Percentiles rank a stretch among this genome's conserved stretches.
These are phyloP conservation scores for Annulohypoxylon truncatum DNA, from an alignment of 2,329 filamentous ascomycete species.

Conservation along the genomic window DNA sequence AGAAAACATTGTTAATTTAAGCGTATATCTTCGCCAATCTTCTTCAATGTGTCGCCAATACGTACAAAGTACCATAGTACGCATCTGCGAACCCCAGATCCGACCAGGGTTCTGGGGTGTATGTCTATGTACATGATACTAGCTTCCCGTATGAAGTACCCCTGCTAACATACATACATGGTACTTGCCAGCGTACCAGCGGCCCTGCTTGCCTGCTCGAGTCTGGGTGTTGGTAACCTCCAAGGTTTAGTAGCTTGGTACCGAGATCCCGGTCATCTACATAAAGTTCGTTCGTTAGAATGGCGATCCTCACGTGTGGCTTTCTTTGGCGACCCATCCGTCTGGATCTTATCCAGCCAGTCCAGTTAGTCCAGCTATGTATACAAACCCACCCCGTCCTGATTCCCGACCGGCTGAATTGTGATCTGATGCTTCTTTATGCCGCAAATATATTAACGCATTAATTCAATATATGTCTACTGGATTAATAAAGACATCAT, in stretches of 20 bases:
- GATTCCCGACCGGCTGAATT: conserved; percentile 25
- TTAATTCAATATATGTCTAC: neutral
- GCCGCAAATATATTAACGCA: conserved; percentile 9
- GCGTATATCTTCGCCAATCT: neutral
- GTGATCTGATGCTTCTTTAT: conserved; percentile 9
- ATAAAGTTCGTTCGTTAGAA: conserved; percentile 29
- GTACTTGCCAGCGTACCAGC: neutral
- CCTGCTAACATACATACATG: neutral
- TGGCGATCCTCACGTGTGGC: conserved; percentile 38
- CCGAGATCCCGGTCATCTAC: conserved; percentile 13
- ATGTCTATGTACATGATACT: neutral
- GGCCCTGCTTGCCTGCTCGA: conserved; percentile 1
- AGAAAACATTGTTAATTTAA: neutral
- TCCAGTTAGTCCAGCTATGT: neutral
- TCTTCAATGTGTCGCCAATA: neutral
- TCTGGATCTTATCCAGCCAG: conserved; percentile 27
- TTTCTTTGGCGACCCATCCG: conserved; percentile 37
- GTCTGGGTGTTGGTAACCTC: conserved; percentile 11
- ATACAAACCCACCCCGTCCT: neutral
- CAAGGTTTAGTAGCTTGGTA: neutral
- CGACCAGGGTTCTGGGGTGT: conserved; percentile 17
- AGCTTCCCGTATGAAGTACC: neutral
- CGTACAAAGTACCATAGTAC: neutral
- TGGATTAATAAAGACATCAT: too few species aligned
- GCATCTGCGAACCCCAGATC: conserved; percentile 34